Percentiles rank a stretch among this genome's conserved stretches.
phyloP scores from a whole-genome alignment of 164 flowering plant species.

The Magnolia officinalis region DNA sequence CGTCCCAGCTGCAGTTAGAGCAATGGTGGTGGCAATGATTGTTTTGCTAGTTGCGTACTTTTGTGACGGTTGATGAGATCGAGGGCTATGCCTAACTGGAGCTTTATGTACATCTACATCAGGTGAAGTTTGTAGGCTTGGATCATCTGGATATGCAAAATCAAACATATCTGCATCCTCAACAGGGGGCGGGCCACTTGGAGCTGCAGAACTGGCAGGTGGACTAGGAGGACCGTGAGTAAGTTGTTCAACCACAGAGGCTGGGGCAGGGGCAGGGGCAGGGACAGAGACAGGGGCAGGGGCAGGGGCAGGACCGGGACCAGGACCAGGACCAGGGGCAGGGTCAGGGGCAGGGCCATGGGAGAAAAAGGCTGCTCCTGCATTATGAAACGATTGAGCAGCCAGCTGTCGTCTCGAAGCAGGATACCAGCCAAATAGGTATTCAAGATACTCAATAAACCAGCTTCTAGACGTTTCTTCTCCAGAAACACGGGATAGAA shows the following conservation, averaged over 20 bases:
- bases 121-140: slow-evolving; percentile 11
- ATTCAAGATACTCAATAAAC: slow-evolving; percentile 33
- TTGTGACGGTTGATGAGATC: background rate
- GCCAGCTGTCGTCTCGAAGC: slow-evolving; percentile 32
- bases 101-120: slow-evolving; percentile 17
- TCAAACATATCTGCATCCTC: slow-evolving; percentile 12
- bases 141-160: slow-evolving; percentile 21
- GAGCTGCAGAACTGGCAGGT: slow-evolving; percentile 24
- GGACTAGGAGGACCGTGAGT: slow-evolving; percentile 23
- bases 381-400: slow-evolving; percentile 18
- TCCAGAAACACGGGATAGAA: slow-evolving; percentile 28
- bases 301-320: slow-evolving; percentile 5
- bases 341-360: slow-evolving; percentile 18
- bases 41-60: slow-evolving; percentile 9
- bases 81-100: slow-evolving; percentile 2
- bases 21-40: slow-evolving; percentile 54
- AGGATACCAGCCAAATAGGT: slow-evolving; percentile 23
- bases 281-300: background rate
- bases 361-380: background rate
- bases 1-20: slow-evolving; percentile 64
- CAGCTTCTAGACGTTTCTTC: slow-evolving; percentile 36
- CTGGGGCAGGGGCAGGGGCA: slow-evolving; percentile 17
- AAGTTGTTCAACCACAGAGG: slow-evolving; percentile 16
- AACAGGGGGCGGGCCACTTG: slow-evolving; percentile 12
- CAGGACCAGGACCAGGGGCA: background rate